phyloP scores from a whole-genome alignment of 1,139 yeast species.

The Lodderomyces metapsilosis region DNA sequence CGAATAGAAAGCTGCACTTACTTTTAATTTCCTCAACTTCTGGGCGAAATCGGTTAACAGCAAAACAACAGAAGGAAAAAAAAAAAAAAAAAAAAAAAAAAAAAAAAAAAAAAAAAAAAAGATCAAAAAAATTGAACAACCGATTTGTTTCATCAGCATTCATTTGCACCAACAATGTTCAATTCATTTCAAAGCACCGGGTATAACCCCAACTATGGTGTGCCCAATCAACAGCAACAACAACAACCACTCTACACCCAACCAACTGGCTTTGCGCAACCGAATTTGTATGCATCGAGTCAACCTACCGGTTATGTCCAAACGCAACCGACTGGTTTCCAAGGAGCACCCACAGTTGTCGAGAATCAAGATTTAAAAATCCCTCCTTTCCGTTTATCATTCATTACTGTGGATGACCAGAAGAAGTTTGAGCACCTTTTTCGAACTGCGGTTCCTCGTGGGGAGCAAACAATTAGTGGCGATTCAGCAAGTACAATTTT shows the following conservation, averaged over 20 bases:
- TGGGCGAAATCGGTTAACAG: no score
- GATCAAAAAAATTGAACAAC: not conserved
- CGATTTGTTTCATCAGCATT: not conserved
- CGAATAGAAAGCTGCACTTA: not conserved
- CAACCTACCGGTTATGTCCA: conserved; percentile 32
- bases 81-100: not conserved
- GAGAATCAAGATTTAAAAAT: conserved; percentile 48
- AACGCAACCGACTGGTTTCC: conserved; percentile 40
- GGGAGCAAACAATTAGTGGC: conserved; percentile 76
- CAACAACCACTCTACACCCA: conserved; percentile 23
- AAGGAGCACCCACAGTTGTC: conserved; percentile 24
- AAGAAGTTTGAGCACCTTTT: conserved; percentile 80
- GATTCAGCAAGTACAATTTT: conserved; percentile 77
- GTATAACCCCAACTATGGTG: conserved; percentile 20
- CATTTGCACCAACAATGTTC: conserved; percentile 27
- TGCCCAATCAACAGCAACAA: conserved; percentile 17
- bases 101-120: not conserved
- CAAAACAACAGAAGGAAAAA: no score
- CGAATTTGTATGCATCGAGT: conserved; percentile 17
- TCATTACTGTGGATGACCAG: conserved; percentile 83
- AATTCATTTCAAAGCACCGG: conserved; percentile 38
- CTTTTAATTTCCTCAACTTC: not conserved
- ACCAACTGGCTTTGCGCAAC: conserved; percentile 31
- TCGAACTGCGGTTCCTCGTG: conserved; percentile 70
- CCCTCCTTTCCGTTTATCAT: conserved; percentile 73